Percentiles rank a stretch among this genome's conserved stretches.
Evolutionary conservation across 2,329 filamentous ascomycete genomes (phyloP).

Genomic region (Ciborinia camelliae): DNA sequence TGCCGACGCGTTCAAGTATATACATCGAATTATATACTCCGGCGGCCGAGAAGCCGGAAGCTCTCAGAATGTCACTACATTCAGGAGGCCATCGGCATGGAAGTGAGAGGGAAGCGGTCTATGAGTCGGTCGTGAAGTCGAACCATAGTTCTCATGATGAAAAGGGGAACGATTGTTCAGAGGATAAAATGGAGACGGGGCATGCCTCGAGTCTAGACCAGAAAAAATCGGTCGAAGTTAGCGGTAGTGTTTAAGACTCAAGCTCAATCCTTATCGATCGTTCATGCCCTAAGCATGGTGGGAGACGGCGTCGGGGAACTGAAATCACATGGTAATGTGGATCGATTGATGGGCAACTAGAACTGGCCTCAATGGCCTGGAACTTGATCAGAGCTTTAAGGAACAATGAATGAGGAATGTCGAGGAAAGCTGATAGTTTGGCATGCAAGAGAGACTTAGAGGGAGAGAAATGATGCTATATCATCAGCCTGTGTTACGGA

Average conservation of each 20-base stretch:
- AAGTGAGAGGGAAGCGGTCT: background rate
- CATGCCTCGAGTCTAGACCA: background rate
- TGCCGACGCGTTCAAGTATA: constrained; percentile 18
- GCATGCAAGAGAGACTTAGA: background rate
- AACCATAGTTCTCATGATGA: background rate
- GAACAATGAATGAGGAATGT: background rate
- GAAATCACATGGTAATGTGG: background rate
- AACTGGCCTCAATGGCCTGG: background rate
- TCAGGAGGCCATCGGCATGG: constrained; percentile 10
- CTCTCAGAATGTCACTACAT: constrained; percentile 15
- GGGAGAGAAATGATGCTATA: background rate
- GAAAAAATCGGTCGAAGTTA: background rate
- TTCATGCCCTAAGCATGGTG: background rate
- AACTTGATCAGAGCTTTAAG: background rate
- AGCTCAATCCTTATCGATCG: background rate
- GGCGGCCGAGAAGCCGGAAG: constrained; percentile 12
- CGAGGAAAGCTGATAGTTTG: background rate
- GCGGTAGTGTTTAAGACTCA: background rate
- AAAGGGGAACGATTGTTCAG: background rate
- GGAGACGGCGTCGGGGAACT: background rate
- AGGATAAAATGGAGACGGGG: background rate
- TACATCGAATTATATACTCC: constrained; percentile 16
- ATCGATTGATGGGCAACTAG: background rate
- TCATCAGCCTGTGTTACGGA: background rate
- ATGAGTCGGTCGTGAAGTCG: background rate